phyloP scores from a whole-genome alignment of 164 flowering plant genomes.

The Macadamia tetraphylla region DNA sequence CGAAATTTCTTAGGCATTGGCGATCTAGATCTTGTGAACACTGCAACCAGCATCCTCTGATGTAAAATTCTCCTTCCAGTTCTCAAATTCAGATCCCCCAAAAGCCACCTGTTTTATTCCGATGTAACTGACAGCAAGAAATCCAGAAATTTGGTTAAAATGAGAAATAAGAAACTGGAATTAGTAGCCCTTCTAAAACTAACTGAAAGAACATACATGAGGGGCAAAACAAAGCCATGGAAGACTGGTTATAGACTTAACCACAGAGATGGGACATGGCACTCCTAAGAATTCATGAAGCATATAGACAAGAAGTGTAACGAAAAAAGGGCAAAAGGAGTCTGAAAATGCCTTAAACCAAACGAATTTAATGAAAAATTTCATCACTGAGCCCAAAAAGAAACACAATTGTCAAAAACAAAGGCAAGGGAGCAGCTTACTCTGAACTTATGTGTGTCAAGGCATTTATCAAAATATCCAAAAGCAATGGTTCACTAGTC shows the following conservation, averaged over 20 bases:
- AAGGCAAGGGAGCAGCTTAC: conserved; percentile 38
- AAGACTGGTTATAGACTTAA: neutral
- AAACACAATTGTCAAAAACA: neutral
- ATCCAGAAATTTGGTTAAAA: neutral
- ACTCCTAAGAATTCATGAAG: too few relatives aligned
- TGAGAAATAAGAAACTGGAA: neutral
- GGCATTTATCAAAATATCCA: conserved; percentile 79
- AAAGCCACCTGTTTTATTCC: conserved; percentile 84
- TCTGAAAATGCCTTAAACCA: too few relatives aligned
- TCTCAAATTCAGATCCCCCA: conserved; percentile 83
- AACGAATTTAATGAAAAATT: neutral
- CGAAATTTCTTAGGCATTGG: neutral
- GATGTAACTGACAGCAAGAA: conserved; percentile 41
- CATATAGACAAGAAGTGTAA: too few relatives aligned
- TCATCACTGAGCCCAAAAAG: neutral
- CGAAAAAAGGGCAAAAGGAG: too few relatives aligned
- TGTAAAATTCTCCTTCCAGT: conserved; percentile 67
- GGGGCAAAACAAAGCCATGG: too few relatives aligned
- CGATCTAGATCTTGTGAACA: conserved; percentile 61
- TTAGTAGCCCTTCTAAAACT: too few relatives aligned
- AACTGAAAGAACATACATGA: neutral
- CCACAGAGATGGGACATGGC: too few relatives aligned
- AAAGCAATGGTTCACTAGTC: conserved; percentile 60
- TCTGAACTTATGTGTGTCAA: conserved; percentile 88
- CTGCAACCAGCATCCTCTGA: conserved; percentile 77